A percentile compares a stretch with the other conserved stretches of the same genome.
Evolutionary conservation across 208 protist genomes (phyloP).

Genomic region (Leishmania aethiopica): DNA sequence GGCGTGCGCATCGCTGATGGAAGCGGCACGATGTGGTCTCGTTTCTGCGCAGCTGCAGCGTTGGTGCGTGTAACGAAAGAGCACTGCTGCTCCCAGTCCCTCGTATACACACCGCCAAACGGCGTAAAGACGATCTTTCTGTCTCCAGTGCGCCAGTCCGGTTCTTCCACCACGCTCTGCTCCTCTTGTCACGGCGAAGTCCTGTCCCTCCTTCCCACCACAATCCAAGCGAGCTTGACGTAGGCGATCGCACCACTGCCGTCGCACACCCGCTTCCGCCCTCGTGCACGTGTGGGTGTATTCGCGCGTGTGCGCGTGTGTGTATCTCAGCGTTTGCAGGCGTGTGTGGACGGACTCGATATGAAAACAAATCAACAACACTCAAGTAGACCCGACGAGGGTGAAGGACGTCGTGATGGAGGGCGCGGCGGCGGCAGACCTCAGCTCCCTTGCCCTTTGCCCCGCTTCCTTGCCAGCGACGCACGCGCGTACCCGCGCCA

Average conservation of each 20-base stretch:
- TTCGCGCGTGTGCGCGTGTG: not conserved
- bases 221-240: not conserved
- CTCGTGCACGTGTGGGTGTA: not conserved
- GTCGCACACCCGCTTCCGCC: not conserved
- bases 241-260: not conserved
- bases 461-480: not conserved
- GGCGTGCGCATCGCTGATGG: not conserved
- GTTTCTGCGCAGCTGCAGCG: not conserved
- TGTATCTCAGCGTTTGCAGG: constrained; percentile 8
- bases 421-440: not conserved
- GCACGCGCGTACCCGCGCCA: not conserved
- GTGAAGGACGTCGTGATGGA: not conserved
- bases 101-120: not conserved
- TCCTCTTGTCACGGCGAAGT: not conserved
- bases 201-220: not conserved
- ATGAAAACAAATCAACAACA: constrained; percentile 9
- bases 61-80: not conserved
- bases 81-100: not conserved
- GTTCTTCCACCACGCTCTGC: not conserved
- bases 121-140: not conserved
- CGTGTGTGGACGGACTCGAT: not conserved
- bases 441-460: too few relatives aligned
- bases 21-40: not conserved
- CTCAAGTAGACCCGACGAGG: not conserved
- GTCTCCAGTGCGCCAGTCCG: not conserved